Evolutionary conservation across 495 filamentous ascomycete species (phyloP).

Genomic region (Aspergillus mulundensis): DNA sequence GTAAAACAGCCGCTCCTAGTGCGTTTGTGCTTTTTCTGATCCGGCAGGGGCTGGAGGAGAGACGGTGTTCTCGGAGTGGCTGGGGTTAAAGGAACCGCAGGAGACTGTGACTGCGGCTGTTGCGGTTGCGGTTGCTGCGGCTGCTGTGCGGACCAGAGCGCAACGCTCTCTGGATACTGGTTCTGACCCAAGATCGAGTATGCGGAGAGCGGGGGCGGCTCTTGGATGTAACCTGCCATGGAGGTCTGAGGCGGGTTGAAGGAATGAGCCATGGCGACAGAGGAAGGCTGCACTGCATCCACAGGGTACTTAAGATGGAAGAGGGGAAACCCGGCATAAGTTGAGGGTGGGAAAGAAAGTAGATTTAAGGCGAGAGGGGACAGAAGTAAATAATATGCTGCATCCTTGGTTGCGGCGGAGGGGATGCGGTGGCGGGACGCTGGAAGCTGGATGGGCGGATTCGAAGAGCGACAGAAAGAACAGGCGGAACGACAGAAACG

Average conservation of each 20-base stretch:
- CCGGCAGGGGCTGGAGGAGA: constrained; percentile 37
- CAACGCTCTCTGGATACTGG: constrained; percentile 41
- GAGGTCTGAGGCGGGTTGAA: constrained; percentile 33
- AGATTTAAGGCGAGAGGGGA: neutral
- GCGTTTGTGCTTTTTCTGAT: constrained; percentile 88
- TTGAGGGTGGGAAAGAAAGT: constrained; percentile 13
- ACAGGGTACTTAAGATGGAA: constrained; percentile 8
- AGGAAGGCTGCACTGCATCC: constrained; percentile 14
- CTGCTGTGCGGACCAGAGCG: constrained; percentile 34
- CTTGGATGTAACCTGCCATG: constrained; percentile 25
- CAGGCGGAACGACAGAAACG: neutral
- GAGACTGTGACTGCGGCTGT: constrained; percentile 7
- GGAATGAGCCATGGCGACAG: constrained; percentile 32
- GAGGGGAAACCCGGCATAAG: constrained; percentile 14
- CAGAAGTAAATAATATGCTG: constrained; percentile 2
- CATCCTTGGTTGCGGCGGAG: constrained; percentile 1
- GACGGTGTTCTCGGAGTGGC: constrained; percentile 26
- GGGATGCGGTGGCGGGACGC: constrained; percentile 5
- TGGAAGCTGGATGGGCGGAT: neutral
- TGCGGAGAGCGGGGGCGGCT: constrained; percentile 27
- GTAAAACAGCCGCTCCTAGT: constrained; percentile 95
- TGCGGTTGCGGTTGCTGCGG: constrained; percentile 5
- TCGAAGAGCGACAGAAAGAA: constrained; percentile 5
- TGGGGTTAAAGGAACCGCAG: constrained; percentile 24
- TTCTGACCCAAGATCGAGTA: constrained; percentile 35